Conservation (phyloP, 495 filamentous ascomycete species). For the Hypoxylon fragiforme region DNA sequence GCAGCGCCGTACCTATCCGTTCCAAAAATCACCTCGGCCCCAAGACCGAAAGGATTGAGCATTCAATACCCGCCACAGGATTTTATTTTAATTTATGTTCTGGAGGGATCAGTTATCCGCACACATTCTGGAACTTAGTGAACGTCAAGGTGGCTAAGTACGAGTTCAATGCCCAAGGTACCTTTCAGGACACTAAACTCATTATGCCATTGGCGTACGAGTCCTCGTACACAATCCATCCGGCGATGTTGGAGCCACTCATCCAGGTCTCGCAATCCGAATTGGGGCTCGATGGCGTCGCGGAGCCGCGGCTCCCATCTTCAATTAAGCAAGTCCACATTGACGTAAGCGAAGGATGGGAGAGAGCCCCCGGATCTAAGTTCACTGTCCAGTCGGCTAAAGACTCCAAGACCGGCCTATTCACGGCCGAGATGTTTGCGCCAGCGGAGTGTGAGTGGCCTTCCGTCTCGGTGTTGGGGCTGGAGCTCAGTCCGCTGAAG, state of each 20-base stretch:
- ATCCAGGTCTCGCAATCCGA: constrained; percentile 44
- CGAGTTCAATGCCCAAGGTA: constrained; percentile 40
- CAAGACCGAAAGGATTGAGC: not conserved
- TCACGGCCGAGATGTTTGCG: constrained; percentile 39
- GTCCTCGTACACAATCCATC: constrained; percentile 49
- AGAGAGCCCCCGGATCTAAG: constrained; percentile 30
- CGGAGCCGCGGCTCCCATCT: constrained; percentile 22
- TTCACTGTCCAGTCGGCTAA: constrained; percentile 37
- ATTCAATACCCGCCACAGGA: constrained; percentile 21
- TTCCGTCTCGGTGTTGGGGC: constrained; percentile 37
- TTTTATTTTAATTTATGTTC: constrained; percentile 30
- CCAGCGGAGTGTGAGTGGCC: constrained; percentile 34
- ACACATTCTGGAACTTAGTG: constrained; percentile 47
- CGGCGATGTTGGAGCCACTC: constrained; percentile 50
- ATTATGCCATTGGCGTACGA: constrained; percentile 54
- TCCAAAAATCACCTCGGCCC: constrained; percentile 1
- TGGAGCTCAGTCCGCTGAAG: constrained; percentile 33
- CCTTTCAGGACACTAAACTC: constrained; percentile 48
- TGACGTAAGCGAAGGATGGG: constrained; percentile 33
- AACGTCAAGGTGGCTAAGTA: constrained; percentile 37
- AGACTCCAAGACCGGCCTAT: constrained; percentile 29
- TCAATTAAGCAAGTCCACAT: constrained; percentile 38
- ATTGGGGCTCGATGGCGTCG: constrained; percentile 17
- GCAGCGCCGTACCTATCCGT: not conserved
- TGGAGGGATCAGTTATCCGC: constrained; percentile 40